These are phyloP conservation scores for Exidia glandulosa DNA, from an alignment of 768 basidiomycete genomes.

Conservation along the genomic window DNA sequence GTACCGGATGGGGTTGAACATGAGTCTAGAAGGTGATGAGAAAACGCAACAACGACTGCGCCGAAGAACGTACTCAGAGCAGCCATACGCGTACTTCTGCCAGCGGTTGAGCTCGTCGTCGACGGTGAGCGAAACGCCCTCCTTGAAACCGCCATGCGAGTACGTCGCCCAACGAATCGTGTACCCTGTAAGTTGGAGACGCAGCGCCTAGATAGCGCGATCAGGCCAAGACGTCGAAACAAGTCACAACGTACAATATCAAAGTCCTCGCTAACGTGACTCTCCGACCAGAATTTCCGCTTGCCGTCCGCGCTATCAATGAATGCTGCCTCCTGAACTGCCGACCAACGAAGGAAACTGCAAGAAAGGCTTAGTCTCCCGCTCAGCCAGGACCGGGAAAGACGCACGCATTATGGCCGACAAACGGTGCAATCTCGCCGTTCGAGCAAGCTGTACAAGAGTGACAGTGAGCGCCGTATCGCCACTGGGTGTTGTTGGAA, in stretches of 20 bases:
- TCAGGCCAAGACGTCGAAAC: too few species aligned
- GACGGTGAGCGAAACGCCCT: constrained; percentile 80
- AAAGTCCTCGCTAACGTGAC: constrained; percentile 60
- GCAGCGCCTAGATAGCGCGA: constrained; percentile 50
- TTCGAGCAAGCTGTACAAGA: constrained; percentile 57
- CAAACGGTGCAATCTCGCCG: constrained; percentile 74
- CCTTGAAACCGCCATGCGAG: constrained; percentile 75
- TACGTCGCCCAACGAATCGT: constrained; percentile 82
- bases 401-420: constrained; percentile 67
- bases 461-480: background rate
- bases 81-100: constrained; percentile 75
- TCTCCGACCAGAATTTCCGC: constrained; percentile 55
- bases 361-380: too few species aligned
- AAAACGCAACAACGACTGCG: too few species aligned
- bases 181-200: constrained; percentile 51
- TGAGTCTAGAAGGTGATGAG: constrained; percentile 33
- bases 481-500: too few species aligned
- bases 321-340: constrained; percentile 42
- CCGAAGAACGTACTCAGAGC: background rate
- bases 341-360: constrained; percentile 44
- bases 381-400: background rate
- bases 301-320: constrained; percentile 39
- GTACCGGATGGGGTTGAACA: constrained; percentile 71
- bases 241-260: too few species aligned
- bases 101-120: constrained; percentile 88